Conservation (phyloP, 306 rosid species). For the Cucumis hystrix region DNA sequence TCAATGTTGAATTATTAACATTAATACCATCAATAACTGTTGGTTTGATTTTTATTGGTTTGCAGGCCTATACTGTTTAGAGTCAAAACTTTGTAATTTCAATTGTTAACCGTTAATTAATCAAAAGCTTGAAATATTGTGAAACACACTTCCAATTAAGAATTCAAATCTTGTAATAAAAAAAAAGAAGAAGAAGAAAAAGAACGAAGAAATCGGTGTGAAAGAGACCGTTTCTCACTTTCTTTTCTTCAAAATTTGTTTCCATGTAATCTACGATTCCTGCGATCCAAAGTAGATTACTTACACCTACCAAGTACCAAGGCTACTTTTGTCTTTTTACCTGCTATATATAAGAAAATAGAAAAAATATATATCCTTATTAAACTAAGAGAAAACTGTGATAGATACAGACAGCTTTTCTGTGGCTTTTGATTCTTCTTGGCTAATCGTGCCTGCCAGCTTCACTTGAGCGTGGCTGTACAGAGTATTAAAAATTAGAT, state of each 20-base stretch:
- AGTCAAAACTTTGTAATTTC: not conserved
- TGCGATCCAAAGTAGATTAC: not conserved
- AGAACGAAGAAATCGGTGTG: not conserved
- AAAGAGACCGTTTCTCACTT: not conserved
- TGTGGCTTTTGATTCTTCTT: constrained; percentile 69
- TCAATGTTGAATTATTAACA: not conserved
- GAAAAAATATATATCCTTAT: not conserved
- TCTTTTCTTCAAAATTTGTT: not conserved
- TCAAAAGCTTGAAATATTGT: not conserved
- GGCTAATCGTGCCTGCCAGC: constrained; percentile 87
- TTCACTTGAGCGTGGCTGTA: constrained; percentile 46
- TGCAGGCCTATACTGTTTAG: not conserved
- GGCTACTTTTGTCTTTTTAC: not conserved
- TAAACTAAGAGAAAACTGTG: not conserved
- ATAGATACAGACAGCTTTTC: constrained; percentile 11
- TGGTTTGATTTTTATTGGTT: not conserved
- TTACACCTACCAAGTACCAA: not conserved
- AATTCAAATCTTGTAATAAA: not conserved
- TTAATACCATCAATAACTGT: not conserved
- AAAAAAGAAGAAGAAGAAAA: no score
- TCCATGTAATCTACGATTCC: not conserved
- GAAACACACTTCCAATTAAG: not conserved
- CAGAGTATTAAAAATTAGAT: constrained; percentile 4
- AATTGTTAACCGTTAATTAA: not conserved
- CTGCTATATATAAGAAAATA: not conserved